A percentile compares a stretch with the other conserved stretches of the same genome.
These are phyloP conservation scores for Geotrichum armillariae DNA, from an alignment of 1,139 yeast species.

Conservation along the genomic window DNA sequence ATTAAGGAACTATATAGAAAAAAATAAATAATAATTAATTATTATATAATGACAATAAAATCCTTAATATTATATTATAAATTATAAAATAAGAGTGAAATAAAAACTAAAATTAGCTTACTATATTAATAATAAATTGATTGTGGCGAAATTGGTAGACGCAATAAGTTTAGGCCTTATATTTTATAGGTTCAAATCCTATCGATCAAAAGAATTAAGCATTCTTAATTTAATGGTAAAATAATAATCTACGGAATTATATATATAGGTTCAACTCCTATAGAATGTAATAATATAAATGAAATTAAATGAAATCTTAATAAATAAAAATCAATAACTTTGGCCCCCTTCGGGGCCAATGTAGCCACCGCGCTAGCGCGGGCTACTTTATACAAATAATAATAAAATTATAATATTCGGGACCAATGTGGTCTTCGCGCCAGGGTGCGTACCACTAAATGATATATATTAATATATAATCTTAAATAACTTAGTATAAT, in stretches of 20 bases:
- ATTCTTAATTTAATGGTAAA: constrained; percentile 18
- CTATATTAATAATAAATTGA: constrained; percentile 7
- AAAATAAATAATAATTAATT: constrained; percentile 12
- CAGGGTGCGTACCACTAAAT: too few relatives aligned
- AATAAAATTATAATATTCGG: too few relatives aligned
- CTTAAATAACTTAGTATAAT: too few relatives aligned
- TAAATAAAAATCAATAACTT: too few relatives aligned
- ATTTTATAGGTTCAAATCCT: constrained; percentile 15
- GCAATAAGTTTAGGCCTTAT: constrained; percentile 14
- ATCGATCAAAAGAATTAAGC: constrained; percentile 14
- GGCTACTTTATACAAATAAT: too few relatives aligned
- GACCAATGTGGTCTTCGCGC: too few relatives aligned
- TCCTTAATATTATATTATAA: constrained; percentile 9
- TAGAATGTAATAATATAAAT: constrained; percentile 11
- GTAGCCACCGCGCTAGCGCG: too few relatives aligned
- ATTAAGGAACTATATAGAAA: constrained; percentile 14
- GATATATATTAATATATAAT: too few relatives aligned
- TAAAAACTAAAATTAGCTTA: constrained; percentile 9
- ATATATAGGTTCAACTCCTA: constrained; percentile 17
- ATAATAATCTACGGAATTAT: constrained; percentile 15
- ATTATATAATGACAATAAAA: constrained; percentile 10
- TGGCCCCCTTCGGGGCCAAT: too few relatives aligned
- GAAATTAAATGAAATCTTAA: too few relatives aligned
- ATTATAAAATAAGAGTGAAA: constrained; percentile 4
- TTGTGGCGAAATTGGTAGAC: constrained; percentile 17